A percentile compares a stretch with the other conserved stretches of the same genome.
phyloP scores from a whole-genome alignment of 2,329 filamentous ascomycete species.

The Aspergillus chevalieri region DNA sequence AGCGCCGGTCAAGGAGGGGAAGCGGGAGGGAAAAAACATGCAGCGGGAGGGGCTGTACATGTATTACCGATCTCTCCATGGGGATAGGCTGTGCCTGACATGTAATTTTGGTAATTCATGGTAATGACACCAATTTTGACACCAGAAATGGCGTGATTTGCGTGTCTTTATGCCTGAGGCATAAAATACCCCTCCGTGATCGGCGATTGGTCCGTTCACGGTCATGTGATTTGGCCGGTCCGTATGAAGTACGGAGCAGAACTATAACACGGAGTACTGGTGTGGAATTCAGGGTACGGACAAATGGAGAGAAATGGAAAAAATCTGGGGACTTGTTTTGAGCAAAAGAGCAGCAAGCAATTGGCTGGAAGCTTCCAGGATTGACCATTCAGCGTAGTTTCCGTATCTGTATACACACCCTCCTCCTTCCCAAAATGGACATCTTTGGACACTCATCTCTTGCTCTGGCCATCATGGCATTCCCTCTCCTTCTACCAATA shows the following conservation, averaged over 20 bases:
- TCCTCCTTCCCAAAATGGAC: neutral
- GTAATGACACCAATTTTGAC: neutral
- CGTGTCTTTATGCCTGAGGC: neutral
- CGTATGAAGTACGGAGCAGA: too few relatives aligned
- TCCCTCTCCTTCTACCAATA: neutral
- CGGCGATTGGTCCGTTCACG: neutral
- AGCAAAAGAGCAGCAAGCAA: too few relatives aligned
- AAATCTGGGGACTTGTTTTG: too few relatives aligned
- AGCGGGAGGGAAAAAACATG: neutral
- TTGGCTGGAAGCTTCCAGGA: too few relatives aligned
- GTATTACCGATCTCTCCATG: neutral
- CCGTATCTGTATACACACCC: neutral
- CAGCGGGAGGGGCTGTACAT: neutral
- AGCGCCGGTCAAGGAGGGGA: slow-evolving; percentile 1
- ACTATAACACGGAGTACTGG: too few relatives aligned
- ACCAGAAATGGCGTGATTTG: slow-evolving; percentile 4
- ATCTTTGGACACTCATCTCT: neutral
- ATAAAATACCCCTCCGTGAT: neutral
- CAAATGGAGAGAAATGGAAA: too few relatives aligned
- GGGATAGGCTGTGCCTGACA: neutral
- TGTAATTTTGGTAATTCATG: slow-evolving; percentile 14
- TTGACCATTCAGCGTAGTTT: neutral
- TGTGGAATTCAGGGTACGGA: too few relatives aligned
- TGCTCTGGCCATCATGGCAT: neutral
- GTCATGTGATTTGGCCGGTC: neutral